Base-by-base conservation (phyloP, 805 yeast species). In the Myxozyma melibiosi region DNA sequence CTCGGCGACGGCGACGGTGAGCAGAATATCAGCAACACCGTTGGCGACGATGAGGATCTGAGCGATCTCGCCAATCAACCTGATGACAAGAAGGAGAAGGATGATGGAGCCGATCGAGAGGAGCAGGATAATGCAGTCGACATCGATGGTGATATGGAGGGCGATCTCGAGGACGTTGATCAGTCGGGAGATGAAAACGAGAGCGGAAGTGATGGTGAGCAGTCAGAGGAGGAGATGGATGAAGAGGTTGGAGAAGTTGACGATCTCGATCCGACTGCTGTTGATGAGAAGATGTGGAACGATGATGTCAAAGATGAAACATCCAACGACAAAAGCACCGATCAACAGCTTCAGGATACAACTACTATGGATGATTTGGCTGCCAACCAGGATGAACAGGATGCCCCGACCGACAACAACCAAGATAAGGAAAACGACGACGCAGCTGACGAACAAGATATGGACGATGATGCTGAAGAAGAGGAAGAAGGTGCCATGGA, bases 91-190 rank as follows among this genome's bases (percentile, higher is more conserved):
- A 85, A 85, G 30, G 86, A 88, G 63, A 82, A 85, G 49, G 81
- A 85, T 35, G 82, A 86, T 22, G 79, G 84, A n/a, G 81, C 83
- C 4, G 79, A 82, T 27, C 78, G 79, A 9, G 75, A 76, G 8
- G 86, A 86, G n/a, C 85, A 83, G 7, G 83, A 90, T 50, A 90
- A 89, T 70, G 97, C 97, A 4, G 90, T 88, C 44, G 96, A 90
- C 48, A 88, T 91, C 70, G 96, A 91, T 66, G 97, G 97, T 34
- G 98, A 94, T 66, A 89, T 94, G 96, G 97, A 94, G 24, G 99
- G 99, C 53, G 84, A 89, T 27, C 71, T 86, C 7, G 97, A 92
- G 71, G 90, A 91, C 63, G 74, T 72, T 3, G 77, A 75, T 1
- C 76, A 76, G 1, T 80, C 92, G 90, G 73, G 90, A 90, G 96